Conservation (phyloP, 768 basidiomycete genomes). For the Podaxis sp. region DNA sequence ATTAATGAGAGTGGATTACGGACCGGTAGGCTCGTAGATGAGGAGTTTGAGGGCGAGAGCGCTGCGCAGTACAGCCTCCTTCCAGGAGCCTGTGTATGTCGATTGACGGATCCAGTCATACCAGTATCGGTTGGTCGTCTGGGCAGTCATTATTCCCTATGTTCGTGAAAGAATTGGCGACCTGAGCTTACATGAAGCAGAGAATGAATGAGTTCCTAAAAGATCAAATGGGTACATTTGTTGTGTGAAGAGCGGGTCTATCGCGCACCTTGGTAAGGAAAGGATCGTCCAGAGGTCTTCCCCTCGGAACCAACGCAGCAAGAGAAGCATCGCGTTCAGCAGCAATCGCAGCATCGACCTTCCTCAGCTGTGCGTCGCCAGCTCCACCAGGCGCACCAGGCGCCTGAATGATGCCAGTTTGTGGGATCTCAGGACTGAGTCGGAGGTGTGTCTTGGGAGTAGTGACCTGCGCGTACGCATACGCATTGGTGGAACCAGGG, state of each 20-base stretch:
- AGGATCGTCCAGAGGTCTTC: slow-evolving; percentile 52
- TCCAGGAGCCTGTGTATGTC: slow-evolving; percentile 92
- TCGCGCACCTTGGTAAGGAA: slow-evolving; percentile 61
- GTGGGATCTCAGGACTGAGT: neutral
- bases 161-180: neutral
- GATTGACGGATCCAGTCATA: slow-evolving; percentile 85
- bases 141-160: neutral
- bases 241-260: slow-evolving; percentile 39
- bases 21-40: slow-evolving; percentile 89
- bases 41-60: slow-evolving; percentile 93
- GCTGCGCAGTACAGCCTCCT: slow-evolving; percentile 90
- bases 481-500: slow-evolving; percentile 29
- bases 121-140: slow-evolving; percentile 83
- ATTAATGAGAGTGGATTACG: neutral
- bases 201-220: slow-evolving; percentile 55
- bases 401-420: neutral
- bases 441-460: neutral
- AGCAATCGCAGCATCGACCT: neutral
- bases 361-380: neutral
- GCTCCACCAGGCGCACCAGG: neutral
- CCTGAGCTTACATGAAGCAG: slow-evolving; percentile 51
- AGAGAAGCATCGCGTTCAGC: neutral
- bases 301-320: neutral
- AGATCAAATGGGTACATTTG: neutral
- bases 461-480: slow-evolving; percentile 9